phyloP scores from a whole-genome alignment of 2,329 filamentous ascomycete genomes.

The Phyllosticta ampelicida region DNA sequence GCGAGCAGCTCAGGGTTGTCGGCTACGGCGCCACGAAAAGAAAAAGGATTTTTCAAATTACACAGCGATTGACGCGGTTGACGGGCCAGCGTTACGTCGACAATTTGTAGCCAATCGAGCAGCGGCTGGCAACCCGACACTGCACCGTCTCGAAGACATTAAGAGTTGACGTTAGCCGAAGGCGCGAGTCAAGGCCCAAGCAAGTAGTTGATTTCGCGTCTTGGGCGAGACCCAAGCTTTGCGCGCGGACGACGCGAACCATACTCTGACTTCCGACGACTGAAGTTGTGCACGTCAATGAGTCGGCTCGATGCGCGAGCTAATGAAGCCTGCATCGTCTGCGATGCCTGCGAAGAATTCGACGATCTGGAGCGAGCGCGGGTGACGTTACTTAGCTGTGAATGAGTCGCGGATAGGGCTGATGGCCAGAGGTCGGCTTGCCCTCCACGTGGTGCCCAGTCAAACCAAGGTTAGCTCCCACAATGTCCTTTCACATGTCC shows the following conservation, averaged over 20 bases:
- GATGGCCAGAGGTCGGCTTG: neutral
- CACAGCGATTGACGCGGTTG: neutral
- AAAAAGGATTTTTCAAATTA: neutral
- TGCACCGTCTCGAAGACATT: neutral
- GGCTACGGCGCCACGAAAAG: neutral
- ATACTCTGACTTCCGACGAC: constrained; percentile 8
- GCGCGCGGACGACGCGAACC: neutral
- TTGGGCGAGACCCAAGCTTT: neutral
- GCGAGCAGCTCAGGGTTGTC: neutral
- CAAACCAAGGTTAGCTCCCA: neutral
- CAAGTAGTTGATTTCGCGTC: neutral
- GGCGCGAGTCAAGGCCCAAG: neutral
- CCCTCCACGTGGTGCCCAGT: neutral
- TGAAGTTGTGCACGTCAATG: neutral
- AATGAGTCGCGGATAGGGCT: neutral
- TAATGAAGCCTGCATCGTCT: neutral
- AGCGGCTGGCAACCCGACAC: neutral
- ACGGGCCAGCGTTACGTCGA: neutral
- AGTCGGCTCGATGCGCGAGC: neutral
- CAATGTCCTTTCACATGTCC: neutral
- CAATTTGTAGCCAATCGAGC: neutral
- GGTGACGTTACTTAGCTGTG: neutral
- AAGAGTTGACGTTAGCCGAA: neutral
- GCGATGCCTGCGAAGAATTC: neutral
- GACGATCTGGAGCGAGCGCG: neutral